Percentiles rank a stretch among this genome's conserved stretches.
Conservation (phyloP, 1,284 basidiomycete species). For the Boletus subluridellus region DNA sequence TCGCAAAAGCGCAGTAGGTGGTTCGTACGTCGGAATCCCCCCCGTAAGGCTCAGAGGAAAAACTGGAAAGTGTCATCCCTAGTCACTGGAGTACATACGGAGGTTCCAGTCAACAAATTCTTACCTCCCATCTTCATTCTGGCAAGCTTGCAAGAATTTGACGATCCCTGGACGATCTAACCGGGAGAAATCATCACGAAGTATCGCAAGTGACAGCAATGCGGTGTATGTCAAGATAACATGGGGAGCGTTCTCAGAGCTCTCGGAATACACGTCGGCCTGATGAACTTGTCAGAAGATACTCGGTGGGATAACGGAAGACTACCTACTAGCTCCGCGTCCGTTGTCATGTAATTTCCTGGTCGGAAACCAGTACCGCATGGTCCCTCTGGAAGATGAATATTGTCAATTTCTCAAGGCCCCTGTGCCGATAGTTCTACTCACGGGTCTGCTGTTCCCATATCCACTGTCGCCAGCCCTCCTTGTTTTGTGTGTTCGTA, state of each 20-base stretch:
- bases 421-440: slow-evolving; percentile 18
- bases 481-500: slow-evolving; percentile 49
- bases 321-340: slow-evolving; percentile 12
- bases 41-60: slow-evolving; percentile 66
- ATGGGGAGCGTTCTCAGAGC: slow-evolving; percentile 63
- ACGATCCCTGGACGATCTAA: slow-evolving; percentile 65
- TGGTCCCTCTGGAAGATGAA: slow-evolving; percentile 37
- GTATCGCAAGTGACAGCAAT: slow-evolving; percentile 72
- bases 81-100: neutral
- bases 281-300: slow-evolving; percentile 15
- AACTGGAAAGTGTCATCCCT: slow-evolving; percentile 45
- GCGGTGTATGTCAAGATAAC: slow-evolving; percentile 94
- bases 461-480: slow-evolving; percentile 77
- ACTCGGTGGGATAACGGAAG: slow-evolving; percentile 1
- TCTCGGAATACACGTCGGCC: slow-evolving; percentile 39
- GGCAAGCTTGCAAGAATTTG: slow-evolving; percentile 65
- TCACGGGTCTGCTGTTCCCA: slow-evolving; percentile 77
- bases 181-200: slow-evolving; percentile 73
- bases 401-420: neutral
- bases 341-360: slow-evolving; percentile 60
- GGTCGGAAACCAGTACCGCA: slow-evolving; percentile 75
- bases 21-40: slow-evolving; percentile 78
- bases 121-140: slow-evolving; percentile 79
- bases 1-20: slow-evolving; percentile 84
- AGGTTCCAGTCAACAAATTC: slow-evolving; percentile 3